Percentiles rank a stretch among this genome's conserved stretches.
phyloP scores from a whole-genome alignment of 495 filamentous ascomycete species.

The Aspergillus nidulans region DNA sequence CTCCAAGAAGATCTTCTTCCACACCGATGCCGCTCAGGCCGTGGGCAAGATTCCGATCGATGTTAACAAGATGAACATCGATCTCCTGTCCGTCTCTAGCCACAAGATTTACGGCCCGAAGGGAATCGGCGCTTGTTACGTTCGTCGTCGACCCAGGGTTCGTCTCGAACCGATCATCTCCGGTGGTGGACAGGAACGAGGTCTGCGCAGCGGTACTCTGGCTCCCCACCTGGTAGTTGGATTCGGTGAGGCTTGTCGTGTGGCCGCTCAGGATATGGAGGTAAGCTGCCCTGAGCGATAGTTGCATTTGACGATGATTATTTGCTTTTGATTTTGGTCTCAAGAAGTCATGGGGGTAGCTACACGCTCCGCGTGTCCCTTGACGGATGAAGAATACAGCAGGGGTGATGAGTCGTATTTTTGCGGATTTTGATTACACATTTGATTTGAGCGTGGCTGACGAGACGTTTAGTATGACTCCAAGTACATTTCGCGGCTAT shows the following conservation, averaged over 20 bases:
- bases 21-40: slow-evolving; percentile 95
- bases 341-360: slow-evolving; percentile 46
- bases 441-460: background rate
- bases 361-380: slow-evolving; percentile 34
- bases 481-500: slow-evolving; percentile 74
- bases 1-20: slow-evolving; percentile 92
- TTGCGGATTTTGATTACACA: background rate
- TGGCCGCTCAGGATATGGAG: slow-evolving; percentile 80
- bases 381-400: slow-evolving; percentile 45
- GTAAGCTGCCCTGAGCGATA: slow-evolving; percentile 52
- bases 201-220: slow-evolving; percentile 87
- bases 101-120: slow-evolving; percentile 99
- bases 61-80: slow-evolving; percentile 94
- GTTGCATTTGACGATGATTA: slow-evolving; percentile 40
- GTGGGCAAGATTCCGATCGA: slow-evolving; percentile 96
- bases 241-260: slow-evolving; percentile 91
- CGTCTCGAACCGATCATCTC: slow-evolving; percentile 94
- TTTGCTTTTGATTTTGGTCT: slow-evolving; percentile 30
- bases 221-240: slow-evolving; percentile 86
- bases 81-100: slow-evolving; percentile 97
- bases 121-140: slow-evolving; percentile 93
- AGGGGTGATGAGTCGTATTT: slow-evolving; percentile 45
- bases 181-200: slow-evolving; percentile 93
- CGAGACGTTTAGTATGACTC: slow-evolving; percentile 69
- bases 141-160: slow-evolving; percentile 85